Base-by-base conservation (phyloP, 176 grass and related monocot genomes). In the Coix lacrymajobi region DNA sequence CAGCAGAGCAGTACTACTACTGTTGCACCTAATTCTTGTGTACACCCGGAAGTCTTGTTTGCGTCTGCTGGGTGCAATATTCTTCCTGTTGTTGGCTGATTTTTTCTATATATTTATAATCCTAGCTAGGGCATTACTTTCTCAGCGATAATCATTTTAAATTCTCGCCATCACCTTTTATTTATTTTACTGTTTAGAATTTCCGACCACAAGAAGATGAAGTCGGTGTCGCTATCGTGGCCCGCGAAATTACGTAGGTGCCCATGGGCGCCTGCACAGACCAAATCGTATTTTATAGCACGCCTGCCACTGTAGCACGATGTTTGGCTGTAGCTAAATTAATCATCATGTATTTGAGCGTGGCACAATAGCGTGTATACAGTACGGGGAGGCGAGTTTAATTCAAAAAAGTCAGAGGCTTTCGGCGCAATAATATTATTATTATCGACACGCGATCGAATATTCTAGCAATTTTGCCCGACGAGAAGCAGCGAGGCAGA, bases 1-100 rank as follows among this genome's bases (percentile, higher is more conserved):
- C 0, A 37, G 34, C 9, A 38, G 29, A 32, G 52, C 20, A 56
- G 19, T 6, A 9, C 51, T 7, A 6, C 4, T 62, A 75, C 79
- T 86, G 74, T 37, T 43, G 61, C 88, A 75, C 84, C 84, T 90
- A 90, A 87, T 87, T 86, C 76, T 2, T 72, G 84, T 72, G 84
- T 54, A 22, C 60, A 58, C 80, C 32, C 39, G 52, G 43, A 90
- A 90, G 88, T 86, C 88, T 38, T 51, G 66, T 33, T 48, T 61
- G 68, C n/a, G n/a, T 58, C 56, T 16, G 8, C 3, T 61, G 79
- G 19, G 60, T 73, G 24, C 66, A 25, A 79, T 66, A 69, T 85
- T 90, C 79, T 78, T 45, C 74, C 49, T 8, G 37, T 5, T n/a
- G n/a, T 32, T 0, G 22, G 29, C 48, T 15, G 39, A 73, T 52